phyloP scores from a whole-genome alignment of 331 rosid genomes.

The Acacia concinna region DNA sequence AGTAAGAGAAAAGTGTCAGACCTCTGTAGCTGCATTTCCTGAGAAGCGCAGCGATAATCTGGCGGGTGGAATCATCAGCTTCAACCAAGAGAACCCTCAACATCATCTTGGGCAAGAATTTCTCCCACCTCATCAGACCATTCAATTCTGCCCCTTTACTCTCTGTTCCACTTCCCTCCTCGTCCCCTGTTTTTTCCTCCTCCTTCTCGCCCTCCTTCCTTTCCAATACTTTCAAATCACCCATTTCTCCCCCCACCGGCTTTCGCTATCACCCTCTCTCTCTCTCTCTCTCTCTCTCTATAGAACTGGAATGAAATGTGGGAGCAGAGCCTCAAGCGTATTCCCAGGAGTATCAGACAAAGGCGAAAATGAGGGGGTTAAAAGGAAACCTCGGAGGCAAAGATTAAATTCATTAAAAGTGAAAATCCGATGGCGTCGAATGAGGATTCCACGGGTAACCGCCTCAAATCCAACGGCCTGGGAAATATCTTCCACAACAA shows the following conservation, averaged over 20 bases:
- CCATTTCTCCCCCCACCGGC: conserved; percentile 29
- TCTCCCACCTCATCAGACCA: conserved; percentile 59
- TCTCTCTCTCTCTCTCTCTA: no score
- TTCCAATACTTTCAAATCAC: conserved; percentile 34
- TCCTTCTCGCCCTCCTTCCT: background rate
- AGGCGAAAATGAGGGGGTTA: background rate
- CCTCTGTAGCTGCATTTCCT: conserved; percentile 73
- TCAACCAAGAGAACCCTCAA: conserved; percentile 67
- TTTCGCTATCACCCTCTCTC: background rate
- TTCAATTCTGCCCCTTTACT: conserved; percentile 33
- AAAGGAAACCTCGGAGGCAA: background rate
- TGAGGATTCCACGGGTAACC: background rate
- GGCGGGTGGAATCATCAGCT: conserved; percentile 75
- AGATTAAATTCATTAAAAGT: background rate
- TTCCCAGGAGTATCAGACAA: background rate
- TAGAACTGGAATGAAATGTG: background rate
- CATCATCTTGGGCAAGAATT: conserved; percentile 49
- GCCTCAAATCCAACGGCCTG: conserved; percentile 31
- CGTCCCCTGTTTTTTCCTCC: background rate
- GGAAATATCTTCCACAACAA: conserved; percentile 21
- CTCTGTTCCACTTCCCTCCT: conserved; percentile 26
- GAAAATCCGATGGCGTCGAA: conserved; percentile 26
- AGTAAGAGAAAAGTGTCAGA: background rate
- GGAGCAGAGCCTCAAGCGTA: background rate
- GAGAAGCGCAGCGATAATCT: conserved; percentile 67